Percentiles rank a stretch among this genome's conserved stretches.
Conservation (phyloP, 1,139 yeast species). For the Kurtzmaniella quercitrusa region DNA sequence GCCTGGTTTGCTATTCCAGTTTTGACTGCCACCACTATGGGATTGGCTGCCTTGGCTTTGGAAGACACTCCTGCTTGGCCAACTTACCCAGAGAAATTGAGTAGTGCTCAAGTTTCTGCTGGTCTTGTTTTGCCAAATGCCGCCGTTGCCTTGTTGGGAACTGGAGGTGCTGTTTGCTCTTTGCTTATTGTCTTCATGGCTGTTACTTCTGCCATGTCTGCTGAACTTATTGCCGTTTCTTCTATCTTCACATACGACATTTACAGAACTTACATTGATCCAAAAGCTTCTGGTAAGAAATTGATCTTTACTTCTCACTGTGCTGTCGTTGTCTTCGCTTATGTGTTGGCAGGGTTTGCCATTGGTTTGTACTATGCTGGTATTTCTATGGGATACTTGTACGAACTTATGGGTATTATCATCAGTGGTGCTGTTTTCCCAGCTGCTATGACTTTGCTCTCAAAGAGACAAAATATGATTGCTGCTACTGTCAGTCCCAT, state of each 20-base stretch:
- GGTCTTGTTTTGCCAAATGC: conserved; percentile 86
- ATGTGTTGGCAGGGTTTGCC: conserved; percentile 76
- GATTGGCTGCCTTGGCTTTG: conserved; percentile 70
- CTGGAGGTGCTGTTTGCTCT: conserved; percentile 81
- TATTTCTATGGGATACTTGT: conserved; percentile 80
- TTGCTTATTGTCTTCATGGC: conserved; percentile 79
- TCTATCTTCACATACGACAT: conserved; percentile 82
- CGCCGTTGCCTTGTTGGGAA: conserved; percentile 79
- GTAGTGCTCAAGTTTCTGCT: conserved; percentile 65
- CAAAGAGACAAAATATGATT: conserved; percentile 57
- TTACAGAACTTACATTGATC: conserved; percentile 75
- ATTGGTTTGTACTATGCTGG: conserved; percentile 80
- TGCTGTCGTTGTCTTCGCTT: conserved; percentile 60
- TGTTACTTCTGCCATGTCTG: conserved; percentile 76
- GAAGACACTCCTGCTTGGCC: conserved; percentile 71
- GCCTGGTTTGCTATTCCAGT: conserved; percentile 92
- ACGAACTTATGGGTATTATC: conserved; percentile 82
- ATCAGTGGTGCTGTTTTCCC: conserved; percentile 86
- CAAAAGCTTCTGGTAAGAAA: conserved; percentile 67
- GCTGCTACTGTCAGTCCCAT: conserved; percentile 63
- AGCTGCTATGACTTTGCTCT: conserved; percentile 64
- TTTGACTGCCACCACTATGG: conserved; percentile 78
- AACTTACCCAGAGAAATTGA: conserved; percentile 64
- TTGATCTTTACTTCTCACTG: conserved; percentile 65
- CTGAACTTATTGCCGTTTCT: conserved; percentile 84